A percentile compares a stretch with the other conserved stretches of the same genome.
These are phyloP conservation scores for Cryphonectria radicalis DNA, from an alignment of 2,329 filamentous ascomycete species.

Conservation along the genomic window DNA sequence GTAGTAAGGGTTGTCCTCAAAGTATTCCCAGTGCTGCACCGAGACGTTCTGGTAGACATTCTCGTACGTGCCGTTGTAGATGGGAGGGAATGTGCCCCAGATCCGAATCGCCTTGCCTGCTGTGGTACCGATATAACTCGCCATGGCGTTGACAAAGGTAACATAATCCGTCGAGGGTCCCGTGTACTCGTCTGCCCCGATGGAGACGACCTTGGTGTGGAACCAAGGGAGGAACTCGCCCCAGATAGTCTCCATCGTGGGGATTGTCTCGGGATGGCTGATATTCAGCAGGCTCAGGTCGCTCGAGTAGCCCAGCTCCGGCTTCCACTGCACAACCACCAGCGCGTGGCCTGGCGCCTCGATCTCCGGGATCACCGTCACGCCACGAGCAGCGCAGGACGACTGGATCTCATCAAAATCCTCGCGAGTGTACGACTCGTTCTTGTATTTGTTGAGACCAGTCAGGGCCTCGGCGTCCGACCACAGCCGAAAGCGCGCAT, in stretches of 20 bases:
- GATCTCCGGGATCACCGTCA: conserved; percentile 63
- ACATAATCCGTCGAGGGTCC: conserved; percentile 54
- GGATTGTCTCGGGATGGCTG: conserved; percentile 57
- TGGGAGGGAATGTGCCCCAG: conserved; percentile 60
- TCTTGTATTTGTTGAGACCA: conserved; percentile 54
- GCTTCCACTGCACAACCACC: conserved; percentile 62
- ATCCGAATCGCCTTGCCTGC: conserved; percentile 54
- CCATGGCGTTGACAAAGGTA: conserved; percentile 56
- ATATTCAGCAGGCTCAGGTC: conserved; percentile 59
- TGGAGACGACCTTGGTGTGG: conserved; percentile 57
- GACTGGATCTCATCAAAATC: conserved; percentile 58
- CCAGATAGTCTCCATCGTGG: conserved; percentile 58
- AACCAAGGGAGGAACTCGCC: conserved; percentile 59
- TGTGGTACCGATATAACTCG: conserved; percentile 45
- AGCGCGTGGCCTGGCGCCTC: conserved; percentile 63
- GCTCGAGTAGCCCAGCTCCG: conserved; percentile 52
- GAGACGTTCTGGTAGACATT: conserved; percentile 51
- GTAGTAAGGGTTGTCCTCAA: conserved; percentile 54
- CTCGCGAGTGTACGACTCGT: conserved; percentile 57
- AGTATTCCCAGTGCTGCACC: conserved; percentile 61
- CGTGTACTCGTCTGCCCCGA: conserved; percentile 61
- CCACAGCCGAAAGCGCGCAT: conserved; percentile 59
- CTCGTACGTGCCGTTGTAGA: conserved; percentile 31
- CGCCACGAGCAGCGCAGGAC: conserved; percentile 56
- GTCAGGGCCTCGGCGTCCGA: conserved; percentile 52